These are phyloP conservation scores for Biscutella laevigata DNA, from an alignment of 441 rosid genomes.

Conservation along the genomic window DNA sequence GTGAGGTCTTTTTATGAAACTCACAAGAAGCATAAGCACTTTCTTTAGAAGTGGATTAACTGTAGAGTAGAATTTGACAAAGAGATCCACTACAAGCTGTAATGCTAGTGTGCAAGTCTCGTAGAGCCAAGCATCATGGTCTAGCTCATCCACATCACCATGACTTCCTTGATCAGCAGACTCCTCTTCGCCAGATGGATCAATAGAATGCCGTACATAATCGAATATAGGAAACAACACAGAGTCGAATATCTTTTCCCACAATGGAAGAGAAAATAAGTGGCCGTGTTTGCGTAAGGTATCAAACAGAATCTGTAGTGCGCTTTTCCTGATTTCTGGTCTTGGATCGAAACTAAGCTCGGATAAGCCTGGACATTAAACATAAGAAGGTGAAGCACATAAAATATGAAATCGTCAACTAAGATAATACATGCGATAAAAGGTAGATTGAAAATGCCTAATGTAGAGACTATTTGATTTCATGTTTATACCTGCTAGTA, in stretches of 20 bases:
- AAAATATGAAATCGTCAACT: not conserved
- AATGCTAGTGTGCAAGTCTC: conserved; percentile 99
- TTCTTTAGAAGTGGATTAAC: conserved; percentile 90
- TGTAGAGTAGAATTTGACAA: conserved; percentile 84
- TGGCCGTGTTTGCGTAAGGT: conserved; percentile 95
- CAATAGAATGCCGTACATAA: conserved; percentile 97
- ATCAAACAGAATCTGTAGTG: conserved; percentile 88
- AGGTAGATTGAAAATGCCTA: not conserved
- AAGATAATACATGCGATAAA: conserved; percentile 6
- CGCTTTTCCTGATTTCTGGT: conserved; percentile 97
- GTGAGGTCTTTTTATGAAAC: conserved; percentile 97
- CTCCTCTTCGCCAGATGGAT: conserved; percentile 73
- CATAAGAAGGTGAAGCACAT: conserved; percentile 9
- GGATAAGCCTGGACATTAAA: conserved; percentile 68
- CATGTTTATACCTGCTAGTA: conserved; percentile 76
- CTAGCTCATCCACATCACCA: conserved; percentile 59
- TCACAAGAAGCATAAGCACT: conserved; percentile 79
- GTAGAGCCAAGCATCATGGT: conserved; percentile 99
- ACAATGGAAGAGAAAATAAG: conserved; percentile 74
- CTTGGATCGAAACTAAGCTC: conserved; percentile 99
- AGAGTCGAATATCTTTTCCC: conserved; percentile 94
- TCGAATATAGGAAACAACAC: conserved; percentile 97
- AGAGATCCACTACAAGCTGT: conserved; percentile 97
- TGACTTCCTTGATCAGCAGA: conserved; percentile 54
- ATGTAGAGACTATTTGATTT: not conserved